Conservation (phyloP, 176 grass and related monocot species). For the Oryza nivara region DNA sequence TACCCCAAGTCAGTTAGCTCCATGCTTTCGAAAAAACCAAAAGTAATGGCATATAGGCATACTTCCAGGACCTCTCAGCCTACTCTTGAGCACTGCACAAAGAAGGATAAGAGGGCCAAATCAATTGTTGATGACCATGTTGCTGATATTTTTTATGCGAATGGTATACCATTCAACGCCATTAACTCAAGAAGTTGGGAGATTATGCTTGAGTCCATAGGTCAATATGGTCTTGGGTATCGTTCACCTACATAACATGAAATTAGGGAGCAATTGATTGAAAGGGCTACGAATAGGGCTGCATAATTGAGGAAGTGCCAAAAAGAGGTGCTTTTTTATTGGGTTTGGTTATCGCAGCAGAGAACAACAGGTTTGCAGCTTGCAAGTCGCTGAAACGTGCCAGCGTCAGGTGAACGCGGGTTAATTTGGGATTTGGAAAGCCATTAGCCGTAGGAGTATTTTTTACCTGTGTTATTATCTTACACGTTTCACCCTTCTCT, state of each 20-base stretch:
- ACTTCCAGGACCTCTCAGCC: background rate
- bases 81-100: slow-evolving; percentile 2
- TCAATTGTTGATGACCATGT: background rate
- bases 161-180: too few relatives aligned
- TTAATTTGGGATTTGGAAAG: background rate
- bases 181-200: too few relatives aligned
- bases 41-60: background rate
- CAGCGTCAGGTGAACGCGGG: background rate
- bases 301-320: background rate
- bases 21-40: background rate
- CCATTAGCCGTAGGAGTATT: background rate
- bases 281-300: too few relatives aligned
- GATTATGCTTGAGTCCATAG: too few relatives aligned
- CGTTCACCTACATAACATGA: too few relatives aligned
- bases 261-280: too few relatives aligned
- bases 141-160: too few relatives aligned
- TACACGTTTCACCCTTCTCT: background rate
- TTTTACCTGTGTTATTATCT: background rate
- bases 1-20: background rate
- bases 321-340: background rate
- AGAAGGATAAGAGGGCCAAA: background rate
- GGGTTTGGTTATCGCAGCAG: background rate
- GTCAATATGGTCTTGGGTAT: too few relatives aligned
- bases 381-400: background rate
- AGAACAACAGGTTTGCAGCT: background rate